phyloP scores from a whole-genome alignment of 768 basidiomycete species.

The Peribolospora baueri region DNA sequence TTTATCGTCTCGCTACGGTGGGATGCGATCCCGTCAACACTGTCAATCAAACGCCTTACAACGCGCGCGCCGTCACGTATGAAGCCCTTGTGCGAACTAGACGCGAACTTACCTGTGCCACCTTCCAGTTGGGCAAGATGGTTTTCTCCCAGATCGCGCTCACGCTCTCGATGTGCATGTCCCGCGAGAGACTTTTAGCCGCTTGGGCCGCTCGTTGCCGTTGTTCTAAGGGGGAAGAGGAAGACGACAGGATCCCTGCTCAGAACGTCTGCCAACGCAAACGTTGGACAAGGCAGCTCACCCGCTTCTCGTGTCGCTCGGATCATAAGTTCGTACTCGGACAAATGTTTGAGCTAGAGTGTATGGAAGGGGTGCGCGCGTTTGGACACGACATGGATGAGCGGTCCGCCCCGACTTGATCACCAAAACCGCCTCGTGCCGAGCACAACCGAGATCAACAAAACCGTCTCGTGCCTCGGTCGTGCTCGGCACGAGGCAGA shows the following conservation, averaged over 20 bases:
- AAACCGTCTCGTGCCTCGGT: too few relatives aligned
- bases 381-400: too few relatives aligned
- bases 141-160: slow-evolving; percentile 50
- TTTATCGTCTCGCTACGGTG: too few relatives aligned
- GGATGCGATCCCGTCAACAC: too few relatives aligned
- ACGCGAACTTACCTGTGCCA: slow-evolving; percentile 41
- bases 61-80: too few relatives aligned
- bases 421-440: too few relatives aligned
- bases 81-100: too few relatives aligned
- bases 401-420: too few relatives aligned
- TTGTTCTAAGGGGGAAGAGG: slow-evolving; percentile 28
- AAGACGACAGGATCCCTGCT: not conserved
- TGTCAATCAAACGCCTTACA: too few relatives aligned
- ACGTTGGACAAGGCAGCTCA: slow-evolving; percentile 18
- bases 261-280: slow-evolving; percentile 1
- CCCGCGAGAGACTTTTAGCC: slow-evolving; percentile 38
- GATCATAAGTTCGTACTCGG: slow-evolving; percentile 76
- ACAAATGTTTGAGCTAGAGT: slow-evolving; percentile 37
- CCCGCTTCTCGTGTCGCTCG: slow-evolving; percentile 48
- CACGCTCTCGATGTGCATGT: slow-evolving; percentile 43
- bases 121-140: slow-evolving; percentile 60
- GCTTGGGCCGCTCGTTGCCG: slow-evolving; percentile 33
- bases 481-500: not conserved
- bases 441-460: too few relatives aligned
- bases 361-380: not conserved